Conservation (phyloP, 2,329 filamentous ascomycete genomes). For the Fusarium sp. region DNA sequence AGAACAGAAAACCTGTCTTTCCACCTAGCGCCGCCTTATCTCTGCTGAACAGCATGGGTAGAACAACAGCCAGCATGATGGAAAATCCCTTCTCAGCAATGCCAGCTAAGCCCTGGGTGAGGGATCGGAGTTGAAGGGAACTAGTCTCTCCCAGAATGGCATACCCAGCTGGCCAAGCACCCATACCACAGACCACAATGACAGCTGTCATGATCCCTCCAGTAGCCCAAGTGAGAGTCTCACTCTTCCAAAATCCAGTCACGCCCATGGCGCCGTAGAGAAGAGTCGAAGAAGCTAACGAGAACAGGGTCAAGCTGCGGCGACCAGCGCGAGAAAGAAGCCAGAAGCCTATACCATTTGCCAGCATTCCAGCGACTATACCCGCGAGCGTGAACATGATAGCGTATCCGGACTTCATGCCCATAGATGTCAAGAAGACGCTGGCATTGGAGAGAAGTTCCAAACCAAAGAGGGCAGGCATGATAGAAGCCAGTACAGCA, state of each 20-base stretch:
- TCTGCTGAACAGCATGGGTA: slow-evolving; percentile 43
- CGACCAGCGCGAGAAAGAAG: slow-evolving; percentile 52
- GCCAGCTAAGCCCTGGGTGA: slow-evolving; percentile 51
- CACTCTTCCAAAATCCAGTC: slow-evolving; percentile 23
- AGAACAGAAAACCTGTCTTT: slow-evolving; percentile 53
- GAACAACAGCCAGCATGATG: slow-evolving; percentile 37
- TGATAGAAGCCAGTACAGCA: slow-evolving; percentile 48
- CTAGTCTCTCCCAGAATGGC: slow-evolving; percentile 47
- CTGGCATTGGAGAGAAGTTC: slow-evolving; percentile 52
- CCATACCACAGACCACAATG: slow-evolving; percentile 51
- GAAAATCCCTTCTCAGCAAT: slow-evolving; percentile 49
- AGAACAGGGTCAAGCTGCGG: slow-evolving; percentile 49
- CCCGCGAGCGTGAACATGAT: slow-evolving; percentile 57
- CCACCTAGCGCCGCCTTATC: slow-evolving; percentile 49
- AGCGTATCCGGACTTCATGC: slow-evolving; percentile 41
- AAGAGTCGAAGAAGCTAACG: slow-evolving; percentile 43
- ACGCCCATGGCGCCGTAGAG: slow-evolving; percentile 54
- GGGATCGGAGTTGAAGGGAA: slow-evolving; percentile 33
- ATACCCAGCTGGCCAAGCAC: slow-evolving; percentile 53
- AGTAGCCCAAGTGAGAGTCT: background rate
- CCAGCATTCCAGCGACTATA: slow-evolving; percentile 54
- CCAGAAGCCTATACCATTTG: slow-evolving; percentile 56
- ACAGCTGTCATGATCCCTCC: slow-evolving; percentile 49
- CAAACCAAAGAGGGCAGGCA: slow-evolving; percentile 55
- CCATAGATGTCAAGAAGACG: slow-evolving; percentile 48